A percentile compares a stretch with the other conserved stretches of the same genome.
phyloP scores from a whole-genome alignment of 2,329 filamentous ascomycete species.

The Lachnellula suecica region DNA sequence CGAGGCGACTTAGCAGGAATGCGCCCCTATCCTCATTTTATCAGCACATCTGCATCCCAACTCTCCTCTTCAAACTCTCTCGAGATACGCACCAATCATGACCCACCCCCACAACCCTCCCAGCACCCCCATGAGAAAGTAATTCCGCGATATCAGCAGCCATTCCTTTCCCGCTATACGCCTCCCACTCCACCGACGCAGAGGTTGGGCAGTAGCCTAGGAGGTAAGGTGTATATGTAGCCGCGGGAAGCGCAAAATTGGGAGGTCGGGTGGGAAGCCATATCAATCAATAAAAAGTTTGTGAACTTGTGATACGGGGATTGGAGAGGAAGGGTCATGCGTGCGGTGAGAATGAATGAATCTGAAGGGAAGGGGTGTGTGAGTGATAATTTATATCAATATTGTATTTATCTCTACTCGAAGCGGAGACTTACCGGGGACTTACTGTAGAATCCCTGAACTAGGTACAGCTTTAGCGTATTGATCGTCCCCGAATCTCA shows the following conservation, averaged over 20 bases:
- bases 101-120: conserved; percentile 15
- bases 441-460: no score
- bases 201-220: conserved; percentile 37
- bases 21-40: conserved; percentile 13
- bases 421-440: no score
- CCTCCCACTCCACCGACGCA: conserved; percentile 28
- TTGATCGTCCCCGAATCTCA: no score
- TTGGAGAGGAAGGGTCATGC: no score
- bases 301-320: no score
- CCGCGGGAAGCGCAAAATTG: neutral
- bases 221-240: conserved; percentile 34
- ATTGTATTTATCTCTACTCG: no score
- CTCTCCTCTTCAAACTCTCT: no score
- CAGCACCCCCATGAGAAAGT: conserved; percentile 28
- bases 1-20: conserved; percentile 18
- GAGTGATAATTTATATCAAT: no score
- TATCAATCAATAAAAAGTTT: no score
- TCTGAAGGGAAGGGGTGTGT: no score
- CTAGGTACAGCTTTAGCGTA: no score
- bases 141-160: conserved; percentile 35
- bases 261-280: neutral
- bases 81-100: conserved; percentile 27
- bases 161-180: conserved; percentile 35
- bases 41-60: neutral
- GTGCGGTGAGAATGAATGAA: no score